These are phyloP conservation scores for Zelopaecilomyces penicillatus DNA, from an alignment of 2,329 filamentous ascomycete species.

Conservation along the genomic window DNA sequence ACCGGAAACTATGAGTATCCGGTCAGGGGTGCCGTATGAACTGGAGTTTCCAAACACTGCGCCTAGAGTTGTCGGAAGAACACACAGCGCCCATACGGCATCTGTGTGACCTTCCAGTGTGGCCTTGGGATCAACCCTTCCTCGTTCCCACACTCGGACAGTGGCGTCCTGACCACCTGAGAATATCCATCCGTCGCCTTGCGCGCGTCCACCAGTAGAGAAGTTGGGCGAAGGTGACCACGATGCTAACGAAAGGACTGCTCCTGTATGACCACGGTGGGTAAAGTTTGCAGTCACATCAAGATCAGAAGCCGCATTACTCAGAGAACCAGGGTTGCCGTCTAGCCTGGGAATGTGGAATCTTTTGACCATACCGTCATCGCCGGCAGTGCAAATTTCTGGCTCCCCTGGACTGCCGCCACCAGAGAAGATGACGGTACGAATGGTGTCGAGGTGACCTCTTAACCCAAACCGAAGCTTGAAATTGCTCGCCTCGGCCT, in stretches of 20 bases:
- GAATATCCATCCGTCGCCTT: constrained; percentile 96
- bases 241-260: constrained; percentile 77
- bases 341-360: constrained; percentile 90
- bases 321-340: constrained; percentile 31
- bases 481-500: constrained; percentile 68
- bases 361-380: constrained; percentile 91
- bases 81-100: constrained; percentile 91
- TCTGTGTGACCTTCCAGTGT: constrained; percentile 92
- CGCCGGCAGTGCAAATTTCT: constrained; percentile 91
- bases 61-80: constrained; percentile 75
- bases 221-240: constrained; percentile 86
- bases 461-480: constrained; percentile 87
- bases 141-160: constrained; percentile 90
- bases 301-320: constrained; percentile 62
- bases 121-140: constrained; percentile 88
- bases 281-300: constrained; percentile 94
- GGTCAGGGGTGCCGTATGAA: constrained; percentile 71
- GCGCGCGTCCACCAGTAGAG: constrained; percentile 75
- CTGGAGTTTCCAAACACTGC: constrained; percentile 70
- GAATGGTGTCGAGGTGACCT: constrained; percentile 87
- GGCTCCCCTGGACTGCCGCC: constrained; percentile 92
- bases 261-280: constrained; percentile 85
- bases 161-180: constrained; percentile 92
- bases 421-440: constrained; percentile 92
- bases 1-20: constrained; percentile 84